phyloP scores from a whole-genome alignment of 805 yeast genomes.

The Vanderwaltozyma tropicalis region DNA sequence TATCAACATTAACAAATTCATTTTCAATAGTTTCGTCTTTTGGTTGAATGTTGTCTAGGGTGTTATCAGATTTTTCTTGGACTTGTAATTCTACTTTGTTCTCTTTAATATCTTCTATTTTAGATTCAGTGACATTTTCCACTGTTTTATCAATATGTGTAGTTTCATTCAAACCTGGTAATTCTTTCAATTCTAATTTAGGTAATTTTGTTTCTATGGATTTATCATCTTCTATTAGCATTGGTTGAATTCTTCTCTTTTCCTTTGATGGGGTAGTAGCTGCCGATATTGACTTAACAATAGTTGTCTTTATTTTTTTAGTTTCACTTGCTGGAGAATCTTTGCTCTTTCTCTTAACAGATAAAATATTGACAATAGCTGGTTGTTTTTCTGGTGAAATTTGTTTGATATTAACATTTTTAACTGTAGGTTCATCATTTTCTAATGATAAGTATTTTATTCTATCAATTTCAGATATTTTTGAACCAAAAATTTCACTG shows the following conservation, averaged over 20 bases:
- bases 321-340: neutral
- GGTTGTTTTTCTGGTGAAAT: constrained; percentile 1
- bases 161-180: too few species aligned
- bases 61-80: too few species aligned
- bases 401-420: neutral
- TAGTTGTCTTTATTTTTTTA: constrained; percentile 1
- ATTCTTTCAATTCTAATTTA: neutral
- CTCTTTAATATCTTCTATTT: too few species aligned
- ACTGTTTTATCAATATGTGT: too few species aligned
- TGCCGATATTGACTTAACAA: too few species aligned
- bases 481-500: constrained; percentile 42
- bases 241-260: constrained; percentile 19
- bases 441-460: neutral
- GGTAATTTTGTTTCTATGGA: neutral
- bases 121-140: too few species aligned
- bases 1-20: too few species aligned
- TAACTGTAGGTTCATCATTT: neutral
- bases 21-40: too few species aligned
- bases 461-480: constrained; percentile 11
- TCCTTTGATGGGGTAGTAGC: constrained; percentile 5
- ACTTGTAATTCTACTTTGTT: too few species aligned
- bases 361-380: constrained; percentile 13
- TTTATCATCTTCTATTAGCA: constrained; percentile 3
- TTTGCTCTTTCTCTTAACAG: constrained; percentile 12
- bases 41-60: too few species aligned